phyloP scores from a whole-genome alignment of 805 yeast species.

The Yarrowia deformans region DNA sequence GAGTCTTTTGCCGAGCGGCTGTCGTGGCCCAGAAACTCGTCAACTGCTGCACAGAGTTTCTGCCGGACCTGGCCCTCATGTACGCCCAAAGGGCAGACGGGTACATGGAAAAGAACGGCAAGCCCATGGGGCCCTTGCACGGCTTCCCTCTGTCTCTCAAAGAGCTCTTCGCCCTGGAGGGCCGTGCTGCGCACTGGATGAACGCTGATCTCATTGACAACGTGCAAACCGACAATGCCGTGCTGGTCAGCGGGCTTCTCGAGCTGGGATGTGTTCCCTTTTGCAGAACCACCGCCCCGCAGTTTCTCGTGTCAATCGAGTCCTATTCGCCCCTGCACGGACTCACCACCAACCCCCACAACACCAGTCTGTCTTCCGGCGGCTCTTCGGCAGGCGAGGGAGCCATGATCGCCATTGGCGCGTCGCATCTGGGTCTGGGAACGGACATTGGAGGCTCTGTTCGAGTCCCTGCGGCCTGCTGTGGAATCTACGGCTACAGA shows the following conservation, averaged over 20 bases:
- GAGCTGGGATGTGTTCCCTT: slow-evolving; percentile 62
- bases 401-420: slow-evolving; percentile 56
- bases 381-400: slow-evolving; percentile 68
- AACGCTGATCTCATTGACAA: slow-evolving; percentile 50
- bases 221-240: slow-evolving; percentile 48
- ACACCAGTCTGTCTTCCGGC: slow-evolving; percentile 57
- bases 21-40: slow-evolving; percentile 64
- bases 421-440: slow-evolving; percentile 61
- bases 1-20: slow-evolving; percentile 66
- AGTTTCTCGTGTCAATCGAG: slow-evolving; percentile 60
- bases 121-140: slow-evolving; percentile 66
- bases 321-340: slow-evolving; percentile 57
- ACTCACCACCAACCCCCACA: slow-evolving; percentile 56
- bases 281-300: slow-evolving; percentile 63
- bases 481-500: slow-evolving; percentile 58
- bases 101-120: slow-evolving; percentile 56
- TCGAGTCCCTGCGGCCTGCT: slow-evolving; percentile 58
- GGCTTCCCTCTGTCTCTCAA: slow-evolving; percentile 72
- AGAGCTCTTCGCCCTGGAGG: slow-evolving; percentile 58
- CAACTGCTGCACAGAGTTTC: slow-evolving; percentile 52
- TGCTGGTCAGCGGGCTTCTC: slow-evolving; percentile 54
- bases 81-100: slow-evolving; percentile 65
- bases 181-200: slow-evolving; percentile 60
- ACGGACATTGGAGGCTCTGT: slow-evolving; percentile 64
- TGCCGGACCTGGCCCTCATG: slow-evolving; percentile 65